Evolutionary conservation across 2,329 filamentous ascomycete species (phyloP), one percentile per base, ranked within the genome.

Genomic region (Catunica adiposa): DNA sequence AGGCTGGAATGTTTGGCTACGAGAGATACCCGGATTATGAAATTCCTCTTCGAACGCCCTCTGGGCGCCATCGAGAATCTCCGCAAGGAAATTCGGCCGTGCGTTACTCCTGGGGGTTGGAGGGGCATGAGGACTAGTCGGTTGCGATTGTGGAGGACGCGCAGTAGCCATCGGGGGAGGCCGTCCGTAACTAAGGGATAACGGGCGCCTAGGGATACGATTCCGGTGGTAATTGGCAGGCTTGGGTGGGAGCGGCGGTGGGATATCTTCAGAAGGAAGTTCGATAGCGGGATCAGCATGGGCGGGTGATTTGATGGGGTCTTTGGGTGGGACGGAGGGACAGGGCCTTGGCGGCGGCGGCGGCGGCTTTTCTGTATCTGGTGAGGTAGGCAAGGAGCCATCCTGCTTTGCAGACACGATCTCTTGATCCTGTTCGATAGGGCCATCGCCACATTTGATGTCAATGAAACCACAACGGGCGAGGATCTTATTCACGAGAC

Each of bases 371-470:
- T 51, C 52, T 3, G 22, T 25, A 5, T 57, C 51, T 5, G 26
- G 25, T 2, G 26, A 15, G n/a, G 23, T 23, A 14, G 29, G 9
- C 11, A 17, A 9, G 31, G 29, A 6, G 7, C 7, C 9, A 20
- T 51, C 44, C 20, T 56, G 44, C 17, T 46, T 52, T 23, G 38
- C 47, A 42, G 53, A 22, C 8, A 64, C 59, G 22, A 71, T 66
- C 38, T 67, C 67, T 2, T 74, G 70, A 58, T 78, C 76, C 61
- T 72, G 74, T 61, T 74, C 73, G 51, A 78, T 78, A 1, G 63
- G 63, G 3, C 67, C 68, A 0, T 66, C 65, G 23, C 70, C 69
- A 7, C 71, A 73, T 44, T 66, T 66, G 26, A 76, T 66, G 40
- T 71, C 67, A 2, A 71, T 65, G 57, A 79, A 77, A 17, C 73